Evolutionary conservation across 345 rosid species (phyloP), one percentile per base, ranked within the genome.

Genomic region (Salix caprea): DNA sequence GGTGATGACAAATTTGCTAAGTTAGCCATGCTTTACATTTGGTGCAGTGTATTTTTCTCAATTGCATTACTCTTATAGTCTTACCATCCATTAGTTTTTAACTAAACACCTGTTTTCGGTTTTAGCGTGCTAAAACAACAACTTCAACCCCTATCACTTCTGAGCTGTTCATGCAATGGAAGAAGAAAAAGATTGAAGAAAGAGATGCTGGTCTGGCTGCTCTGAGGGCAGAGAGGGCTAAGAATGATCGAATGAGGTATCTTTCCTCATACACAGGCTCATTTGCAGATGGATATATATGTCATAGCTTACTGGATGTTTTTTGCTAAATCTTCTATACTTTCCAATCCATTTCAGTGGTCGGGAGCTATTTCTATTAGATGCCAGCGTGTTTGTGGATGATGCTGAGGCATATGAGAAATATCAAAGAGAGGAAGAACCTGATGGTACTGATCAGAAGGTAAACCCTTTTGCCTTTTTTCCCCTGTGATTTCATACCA

Each of bases 241-340:
- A 96, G 90, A 91, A 91, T 82, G 99, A 93, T 80, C 91, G 98
- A n/a, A 92, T 96, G 92, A 96, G 99, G 99, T 94, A 83, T 30
- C 40, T 30, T 5, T 28, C 24, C 62, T 2, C 67, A n/a, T 32
- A 5, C 21, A 5, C 28, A 1, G 15, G 11, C 5, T n/a, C 24
- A 28, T 58, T 7, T 46, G 15, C 5, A 0, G 8, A 70, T 11
- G 66, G 14, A 11, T 44, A 12, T 65, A 4, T 46, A 69, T 67
- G 61, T 54, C 74, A 50, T 24, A 69, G 32, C 78, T 5, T 34
- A 39, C 70, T 74, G 16, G 18, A 37, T 72, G 42, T 70, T 34
- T 44, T 74, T 67, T 39, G 71, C 70, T 76, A 50, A 69, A 76
- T 65, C 39, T 77, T 34, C 64, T 76, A 75, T 71, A 62, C 44